Base-by-base conservation (phyloP, 345 rosid genomes). In the Eucalyptus sp. region DNA sequence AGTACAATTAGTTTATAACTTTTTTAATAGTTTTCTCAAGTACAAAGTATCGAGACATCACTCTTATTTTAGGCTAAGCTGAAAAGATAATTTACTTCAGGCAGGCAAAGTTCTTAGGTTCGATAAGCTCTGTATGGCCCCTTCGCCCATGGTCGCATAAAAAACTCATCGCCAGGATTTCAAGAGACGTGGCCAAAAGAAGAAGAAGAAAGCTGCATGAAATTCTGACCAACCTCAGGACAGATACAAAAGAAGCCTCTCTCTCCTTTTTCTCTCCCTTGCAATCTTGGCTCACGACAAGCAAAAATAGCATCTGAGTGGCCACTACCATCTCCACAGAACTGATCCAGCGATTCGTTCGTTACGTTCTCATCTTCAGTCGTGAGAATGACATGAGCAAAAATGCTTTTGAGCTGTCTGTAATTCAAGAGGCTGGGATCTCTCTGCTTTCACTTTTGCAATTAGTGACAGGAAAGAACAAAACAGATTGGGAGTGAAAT, bases 1-100 rank as follows among this genome's bases (percentile, higher is more conserved):
- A 10, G 0, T 56, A 10, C 3, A 56, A 10, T 56, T 2, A 10
- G 29, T 56, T 56, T 24, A 56, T 22, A 25, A 56, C 0, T 0
- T 22, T 56, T 56, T 56, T 24, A 1, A 22, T 24, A 2, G 62
- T 2, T 56, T 56, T 56, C 62, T 25, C 4, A 33, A 31, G 2
- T 33, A 68, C 80, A 68, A 33, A 68, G 25, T 33, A 71, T 71
- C 14, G 25, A 17, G 81, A 18, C 81, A 18, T 71, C 44, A 18
- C 14, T 8, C 20, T 3, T 27, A 5, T 27, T 27, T 60, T 12
- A 12, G 8, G 25, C 7, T 33, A 71, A 37, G 44, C 44, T 33
- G 25, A 37, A 64, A 71, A 2, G 81, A 71, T 18, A 18, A 33
- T 71, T 71, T 33, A 37, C 3, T 17, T 37, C 12, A 71, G 81